These are phyloP conservation scores for Coniochaeta pulveracea DNA, from an alignment of 2,329 filamentous ascomycete genomes.

Conservation along the genomic window DNA sequence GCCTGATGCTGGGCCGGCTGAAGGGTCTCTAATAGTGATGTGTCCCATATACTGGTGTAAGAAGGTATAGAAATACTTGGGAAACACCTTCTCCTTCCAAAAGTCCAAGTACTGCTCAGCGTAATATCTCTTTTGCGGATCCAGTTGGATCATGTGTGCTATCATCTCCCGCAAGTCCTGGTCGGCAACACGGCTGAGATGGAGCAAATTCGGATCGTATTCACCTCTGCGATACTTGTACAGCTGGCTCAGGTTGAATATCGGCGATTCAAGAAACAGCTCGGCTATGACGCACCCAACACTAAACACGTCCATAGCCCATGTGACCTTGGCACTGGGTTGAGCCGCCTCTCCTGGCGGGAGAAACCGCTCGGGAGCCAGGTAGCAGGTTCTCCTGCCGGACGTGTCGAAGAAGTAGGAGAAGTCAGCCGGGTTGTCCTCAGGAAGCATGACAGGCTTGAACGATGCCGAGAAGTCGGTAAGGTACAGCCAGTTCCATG, in stretches of 20 bases:
- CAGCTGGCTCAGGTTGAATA: conserved; percentile 94
- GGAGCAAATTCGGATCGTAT: conserved; percentile 74
- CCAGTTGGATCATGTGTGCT: conserved; percentile 88
- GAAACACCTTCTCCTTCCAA: conserved; percentile 86
- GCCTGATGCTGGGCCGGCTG: conserved; percentile 62
- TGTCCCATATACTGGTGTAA: conserved; percentile 96
- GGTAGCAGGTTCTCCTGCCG: conserved; percentile 81
- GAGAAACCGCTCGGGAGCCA: conserved; percentile 88
- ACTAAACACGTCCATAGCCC: conserved; percentile 99
- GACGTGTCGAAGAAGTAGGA: conserved; percentile 97
- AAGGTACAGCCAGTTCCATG: conserved; percentile 98
- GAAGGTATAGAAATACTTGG: conserved; percentile 94
- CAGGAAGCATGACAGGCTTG: conserved; percentile 86
- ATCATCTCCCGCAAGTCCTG: conserved; percentile 80
- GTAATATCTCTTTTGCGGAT: conserved; percentile 83
- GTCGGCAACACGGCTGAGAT: conserved; percentile 80
- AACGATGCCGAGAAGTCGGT: conserved; percentile 95
- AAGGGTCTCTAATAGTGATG: conserved; percentile 86
- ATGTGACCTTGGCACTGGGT: conserved; percentile 50
- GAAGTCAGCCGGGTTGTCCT: conserved; percentile 95
- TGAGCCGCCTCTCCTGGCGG: conserved; percentile 56
- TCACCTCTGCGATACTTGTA: conserved; percentile 90
- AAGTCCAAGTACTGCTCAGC: conserved; percentile 91
- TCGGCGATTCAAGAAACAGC: conserved; percentile 85
- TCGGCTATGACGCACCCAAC: conserved; percentile 94